Base-by-base conservation (phyloP, 208 protist species). In the Entamoeba moshkovskii region DNA sequence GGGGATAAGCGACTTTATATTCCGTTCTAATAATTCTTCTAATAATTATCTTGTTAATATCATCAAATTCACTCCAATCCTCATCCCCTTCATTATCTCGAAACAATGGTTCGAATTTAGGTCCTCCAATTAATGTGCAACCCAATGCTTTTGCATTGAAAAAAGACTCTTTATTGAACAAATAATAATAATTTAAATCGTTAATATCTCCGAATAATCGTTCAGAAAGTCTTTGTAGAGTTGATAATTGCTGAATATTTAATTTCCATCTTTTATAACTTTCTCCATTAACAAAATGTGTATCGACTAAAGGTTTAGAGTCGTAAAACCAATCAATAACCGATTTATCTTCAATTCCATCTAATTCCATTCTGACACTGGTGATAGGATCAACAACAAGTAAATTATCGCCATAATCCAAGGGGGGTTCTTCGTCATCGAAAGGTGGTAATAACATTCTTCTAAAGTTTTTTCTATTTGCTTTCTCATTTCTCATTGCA, bases 1-100 rank as follows among this genome's bases (percentile, higher is more conserved):
- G 99, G 1, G 99, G 99, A 96, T 99, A 99, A 46, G 99, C 98
- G 94, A 99, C 98, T 95, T 98, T 97, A 93, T 99, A 99, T 96
- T 99, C 99, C 11, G 99, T 99, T 93, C 99, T 96, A 96, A 99
- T 99, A 46, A 98, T 98, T 94, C 99, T 97, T 91, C 99, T 97
- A 94, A 99, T 98, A 95, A 99, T 99, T 91, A 99, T 97, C 95
- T 99, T 99, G 94, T 99, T 98, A 95, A 99, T 98, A 96, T 99
- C 99, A 95, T 99, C 99, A 96, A 99, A 99, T 96, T 99, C 99
- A 95, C 99, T 99, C 98, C 99, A 99, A 94, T 99, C 98, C 73
- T 98, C 96, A 33, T 95, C 96, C 44, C 96, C 95, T 11, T 97
- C 95, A 11, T 96, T 85, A 94, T 99, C 98, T 73, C 96, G 95